phyloP scores from a whole-genome alignment of 257 asterid genomes.

The Solanum corneliomulleri region DNA sequence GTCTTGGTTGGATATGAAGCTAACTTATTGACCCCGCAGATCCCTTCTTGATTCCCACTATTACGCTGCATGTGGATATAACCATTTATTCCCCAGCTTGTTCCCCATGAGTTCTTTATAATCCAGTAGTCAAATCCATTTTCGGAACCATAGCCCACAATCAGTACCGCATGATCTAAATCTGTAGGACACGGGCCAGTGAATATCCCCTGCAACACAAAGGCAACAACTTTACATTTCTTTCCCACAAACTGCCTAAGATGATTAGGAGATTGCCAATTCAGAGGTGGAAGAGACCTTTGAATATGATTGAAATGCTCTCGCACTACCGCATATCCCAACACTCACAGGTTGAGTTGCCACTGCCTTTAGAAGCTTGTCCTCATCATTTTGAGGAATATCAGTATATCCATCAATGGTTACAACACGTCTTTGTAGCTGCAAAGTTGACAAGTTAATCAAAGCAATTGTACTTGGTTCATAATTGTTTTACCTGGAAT shows the following conservation, averaged over 20 bases:
- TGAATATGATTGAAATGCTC: constrained; percentile 69
- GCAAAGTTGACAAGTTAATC: constrained; percentile 8
- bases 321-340: constrained; percentile 82
- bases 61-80: constrained; percentile 60
- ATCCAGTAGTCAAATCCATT: constrained; percentile 85
- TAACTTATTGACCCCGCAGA: constrained; percentile 72
- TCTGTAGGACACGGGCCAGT: constrained; percentile 81
- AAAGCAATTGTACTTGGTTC: background rate
- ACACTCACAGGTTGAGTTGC: constrained; percentile 89
- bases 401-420: constrained; percentile 77
- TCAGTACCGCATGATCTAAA: constrained; percentile 82
- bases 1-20: constrained; percentile 90
- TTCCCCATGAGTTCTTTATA: constrained; percentile 90
- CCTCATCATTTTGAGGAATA: constrained; percentile 48
- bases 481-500: background rate
- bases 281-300: constrained; percentile 26
- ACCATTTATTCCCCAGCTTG: constrained; percentile 80
- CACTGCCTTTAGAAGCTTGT: constrained; percentile 59
- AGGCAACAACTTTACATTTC: background rate
- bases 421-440: constrained; percentile 62
- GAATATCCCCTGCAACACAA: constrained; percentile 65
- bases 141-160: constrained; percentile 75
- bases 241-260: background rate
- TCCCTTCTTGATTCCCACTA: constrained; percentile 39
- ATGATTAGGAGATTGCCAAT: background rate